Evolutionary conservation across 208 protist genomes (phyloP).

Genomic region (Acanthamoeba triangularis): DNA sequence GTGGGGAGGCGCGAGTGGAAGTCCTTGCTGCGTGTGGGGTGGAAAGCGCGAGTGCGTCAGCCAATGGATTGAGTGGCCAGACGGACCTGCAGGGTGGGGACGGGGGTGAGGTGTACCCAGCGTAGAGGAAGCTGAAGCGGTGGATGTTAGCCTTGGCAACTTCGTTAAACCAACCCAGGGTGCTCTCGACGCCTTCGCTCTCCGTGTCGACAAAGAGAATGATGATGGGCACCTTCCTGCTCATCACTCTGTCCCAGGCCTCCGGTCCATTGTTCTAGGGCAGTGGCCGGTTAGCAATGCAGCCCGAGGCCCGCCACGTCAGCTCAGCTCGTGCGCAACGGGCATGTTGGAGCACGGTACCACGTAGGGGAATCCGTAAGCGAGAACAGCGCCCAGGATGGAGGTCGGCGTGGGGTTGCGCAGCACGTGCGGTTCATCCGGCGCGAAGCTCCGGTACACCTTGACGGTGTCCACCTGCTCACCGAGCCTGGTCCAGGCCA

Average conservation of each 20-base stretch:
- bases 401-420: not conserved
- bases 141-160: not conserved
- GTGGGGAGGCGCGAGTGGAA: not conserved
- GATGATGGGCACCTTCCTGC: not conserved
- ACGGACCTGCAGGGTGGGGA: no score
- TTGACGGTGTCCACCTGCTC: not conserved
- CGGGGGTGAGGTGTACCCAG: not conserved
- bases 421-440: not conserved
- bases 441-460: not conserved
- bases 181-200: not conserved
- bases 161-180: not conserved
- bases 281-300: not conserved
- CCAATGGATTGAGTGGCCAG: not conserved
- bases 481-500: not conserved
- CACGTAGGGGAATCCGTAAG: slow-evolving; percentile 7
- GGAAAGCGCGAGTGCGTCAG: not conserved
- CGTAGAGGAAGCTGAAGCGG: not conserved
- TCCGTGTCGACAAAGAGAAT: slow-evolving; percentile 1
- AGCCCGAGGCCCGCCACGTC: not conserved
- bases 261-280: not conserved
- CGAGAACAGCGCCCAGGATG: not conserved
- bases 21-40: slow-evolving; percentile 15
- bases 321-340: not conserved
- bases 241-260: not conserved
- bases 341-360: not conserved